Base-by-base conservation (phyloP, 2,329 filamentous ascomycete genomes). In the Colletotrichum lini region DNA sequence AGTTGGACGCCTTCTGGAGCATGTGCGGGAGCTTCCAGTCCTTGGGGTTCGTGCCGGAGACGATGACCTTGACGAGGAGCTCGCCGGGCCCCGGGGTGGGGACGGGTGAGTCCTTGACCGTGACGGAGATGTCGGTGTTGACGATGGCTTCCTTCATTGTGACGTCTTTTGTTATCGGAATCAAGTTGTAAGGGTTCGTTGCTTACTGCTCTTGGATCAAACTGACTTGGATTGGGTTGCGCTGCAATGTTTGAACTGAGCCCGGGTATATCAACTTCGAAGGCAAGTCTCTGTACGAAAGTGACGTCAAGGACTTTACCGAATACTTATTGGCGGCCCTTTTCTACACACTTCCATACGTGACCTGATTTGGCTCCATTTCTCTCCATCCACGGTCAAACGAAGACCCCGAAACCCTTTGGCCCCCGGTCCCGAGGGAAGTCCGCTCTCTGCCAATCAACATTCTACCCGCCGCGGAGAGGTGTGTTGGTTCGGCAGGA, bases 11-110 rank as follows among this genome's bases (percentile, higher is more conserved):
- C 1, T 13, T 8, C 1, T 50, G 2, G 18, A 47, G 1, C 71
- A 64, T 72, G 26, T 45, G 16, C 0, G 76, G 76, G 0, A 74
- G 1, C 23, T 78, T 78, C 77, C 77, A 78, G 16, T 78, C 77
- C 16, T 78, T 78, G 3, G 77, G 77, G 40, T 79, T 79, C 2
- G 74, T 74, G 9, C 75, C 72, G 38, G 73, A 70, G 18, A 74
- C 73, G 4, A 73, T 15, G 13, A 77, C 75, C 42, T 72, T 74
- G 73, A 77, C 58, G 54, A 77, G 72, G 35, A 77, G 59, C 44
- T 77, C 63, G 49, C 72, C 72, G 15, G 67, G 68, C 2, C 70
- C 68, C n/a, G 76, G 76, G 6, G 65, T 62, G 6, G 73, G 73
- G 26, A 73, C 26, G 30, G 72, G 60, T 1, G 65, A 67, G 47